Evolutionary conservation across 2,329 filamentous ascomycete species (phyloP).

Genomic region (Neopestalotiopsis sp.): DNA sequence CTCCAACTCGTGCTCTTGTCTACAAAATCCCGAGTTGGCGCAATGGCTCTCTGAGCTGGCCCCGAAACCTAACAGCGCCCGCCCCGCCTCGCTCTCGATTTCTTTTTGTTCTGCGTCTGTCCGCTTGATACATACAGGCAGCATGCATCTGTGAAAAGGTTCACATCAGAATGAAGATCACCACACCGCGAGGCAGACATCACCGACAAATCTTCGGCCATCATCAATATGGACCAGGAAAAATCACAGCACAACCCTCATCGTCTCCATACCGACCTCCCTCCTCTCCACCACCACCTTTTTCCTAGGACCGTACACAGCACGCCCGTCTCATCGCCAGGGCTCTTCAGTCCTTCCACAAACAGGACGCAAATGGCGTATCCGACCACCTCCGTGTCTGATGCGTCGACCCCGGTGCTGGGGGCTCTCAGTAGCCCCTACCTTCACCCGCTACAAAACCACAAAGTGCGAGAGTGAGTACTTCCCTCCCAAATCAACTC

Average conservation of each 20-base stretch:
- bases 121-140: conserved; percentile 3
- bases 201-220: conserved; percentile 5
- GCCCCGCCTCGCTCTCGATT: conserved; percentile 6
- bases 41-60: conserved; percentile 11
- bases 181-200: conserved; percentile 1
- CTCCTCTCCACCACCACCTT: conserved; percentile 43
- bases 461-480: conserved; percentile 78
- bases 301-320: conserved; percentile 56
- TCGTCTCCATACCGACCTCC: conserved; percentile 40
- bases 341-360: conserved; percentile 61
- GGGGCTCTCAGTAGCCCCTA: conserved; percentile 59
- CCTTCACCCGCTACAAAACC: conserved; percentile 73
- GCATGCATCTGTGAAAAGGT: conserved; percentile 6
- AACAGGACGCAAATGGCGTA: conserved; percentile 46
- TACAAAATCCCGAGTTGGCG: neutral
- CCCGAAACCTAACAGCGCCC: neutral
- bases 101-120: neutral
- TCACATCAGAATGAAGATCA: conserved; percentile 13
- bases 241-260: conserved; percentile 37
- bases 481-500: neutral
- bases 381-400: conserved; percentile 51
- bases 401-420: conserved; percentile 57
- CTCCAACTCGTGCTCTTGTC: neutral
- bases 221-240: conserved; percentile 38
- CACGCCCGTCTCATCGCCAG: conserved; percentile 65